Conservation (phyloP, 768 basidiomycete genomes). For the Boletus reticuloceps region DNA sequence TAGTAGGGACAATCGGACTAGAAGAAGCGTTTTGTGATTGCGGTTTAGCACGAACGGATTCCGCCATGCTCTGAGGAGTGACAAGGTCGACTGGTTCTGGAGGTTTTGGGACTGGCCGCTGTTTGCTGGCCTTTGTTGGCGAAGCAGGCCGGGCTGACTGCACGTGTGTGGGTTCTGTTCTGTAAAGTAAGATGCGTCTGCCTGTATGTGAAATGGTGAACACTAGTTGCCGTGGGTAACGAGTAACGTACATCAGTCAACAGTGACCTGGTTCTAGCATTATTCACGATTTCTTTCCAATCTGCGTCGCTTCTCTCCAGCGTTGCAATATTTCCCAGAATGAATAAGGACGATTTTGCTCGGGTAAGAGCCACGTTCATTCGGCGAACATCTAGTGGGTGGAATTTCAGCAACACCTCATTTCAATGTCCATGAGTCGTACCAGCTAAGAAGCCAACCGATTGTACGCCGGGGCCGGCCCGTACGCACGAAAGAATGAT, state of each 20-base stretch:
- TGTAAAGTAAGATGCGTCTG: slow-evolving; percentile 40
- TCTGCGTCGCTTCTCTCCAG: slow-evolving; percentile 79
- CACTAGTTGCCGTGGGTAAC: background rate
- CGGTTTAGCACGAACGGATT: slow-evolving; percentile 27
- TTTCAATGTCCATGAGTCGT: slow-evolving; percentile 5
- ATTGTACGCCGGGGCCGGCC: slow-evolving; percentile 79
- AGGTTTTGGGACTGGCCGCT: slow-evolving; percentile 14
- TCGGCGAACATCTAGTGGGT: slow-evolving; percentile 62
- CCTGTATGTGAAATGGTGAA: slow-evolving; percentile 14
- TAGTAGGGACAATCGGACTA: background rate
- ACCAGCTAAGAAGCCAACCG: slow-evolving; percentile 89
- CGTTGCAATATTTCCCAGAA: slow-evolving; percentile 88
- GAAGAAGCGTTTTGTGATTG: slow-evolving; percentile 11
- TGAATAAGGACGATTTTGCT: slow-evolving; percentile 90
- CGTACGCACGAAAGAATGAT: slow-evolving; percentile 98
- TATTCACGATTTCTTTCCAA: slow-evolving; percentile 76
- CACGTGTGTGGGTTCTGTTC: slow-evolving; percentile 19
- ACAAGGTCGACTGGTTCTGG: slow-evolving; percentile 33
- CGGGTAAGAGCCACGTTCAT: slow-evolving; percentile 99
- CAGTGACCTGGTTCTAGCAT: slow-evolving; percentile 65
- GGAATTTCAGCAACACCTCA: background rate
- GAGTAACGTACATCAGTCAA: slow-evolving; percentile 54
- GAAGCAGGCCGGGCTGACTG: slow-evolving; percentile 16
- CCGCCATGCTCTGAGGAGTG: slow-evolving; percentile 38
- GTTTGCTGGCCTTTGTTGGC: slow-evolving; percentile 23